Evolutionary conservation across 495 filamentous ascomycete species (phyloP), one percentile per base, ranked within the genome.

Genomic region (Aspergillus saccharolyticus): DNA sequence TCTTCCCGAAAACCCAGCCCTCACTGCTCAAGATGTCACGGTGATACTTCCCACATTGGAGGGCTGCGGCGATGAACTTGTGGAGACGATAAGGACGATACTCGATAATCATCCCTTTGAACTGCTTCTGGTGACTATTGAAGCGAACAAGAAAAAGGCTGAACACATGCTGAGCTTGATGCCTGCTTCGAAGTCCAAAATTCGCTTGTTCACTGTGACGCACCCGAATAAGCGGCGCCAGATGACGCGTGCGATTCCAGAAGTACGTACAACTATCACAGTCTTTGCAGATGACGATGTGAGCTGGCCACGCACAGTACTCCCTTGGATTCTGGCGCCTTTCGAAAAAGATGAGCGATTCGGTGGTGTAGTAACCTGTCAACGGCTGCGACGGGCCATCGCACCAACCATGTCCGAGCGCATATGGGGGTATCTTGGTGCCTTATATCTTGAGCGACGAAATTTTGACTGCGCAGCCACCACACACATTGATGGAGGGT

Each of bases 381-480:
- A 96, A 72, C 75, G 88, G 48, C 80, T 94, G 56, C 86, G 85
- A 60, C 83, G 89, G 47, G 76, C 85, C 28, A 74, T 74, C 57
- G 66, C 71, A 12, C 85, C 81, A 12, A 83, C 79, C 42, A 66
- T 85, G 46, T 74, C 69, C 28, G 79, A 82, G 53, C 79, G 78
- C 17, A 67, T 86, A 52, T 94, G 81, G 82, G 85, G 86, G 61
- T 96, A 86, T 72, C 79, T 96, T 16, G 90, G 89, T 1, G 88
- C 89, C 22, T 76, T 86, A 30, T 96, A 96, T 66, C 85, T 96
- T 48, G 87, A 91, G 65, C 79, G 90, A 42, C 80, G 90, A 46
- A 94, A 93, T 66, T 96, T 93, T 66, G 90, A 96, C 70, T 92
- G 90, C 68, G 89, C 88, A 45, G 89, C 90, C 10, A 92, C 89